A percentile compares a stretch with the other conserved stretches of the same genome.
Evolutionary conservation across 2,329 filamentous ascomycete genomes (phyloP).

Genomic region (Arthrobotrys megalospora): DNA sequence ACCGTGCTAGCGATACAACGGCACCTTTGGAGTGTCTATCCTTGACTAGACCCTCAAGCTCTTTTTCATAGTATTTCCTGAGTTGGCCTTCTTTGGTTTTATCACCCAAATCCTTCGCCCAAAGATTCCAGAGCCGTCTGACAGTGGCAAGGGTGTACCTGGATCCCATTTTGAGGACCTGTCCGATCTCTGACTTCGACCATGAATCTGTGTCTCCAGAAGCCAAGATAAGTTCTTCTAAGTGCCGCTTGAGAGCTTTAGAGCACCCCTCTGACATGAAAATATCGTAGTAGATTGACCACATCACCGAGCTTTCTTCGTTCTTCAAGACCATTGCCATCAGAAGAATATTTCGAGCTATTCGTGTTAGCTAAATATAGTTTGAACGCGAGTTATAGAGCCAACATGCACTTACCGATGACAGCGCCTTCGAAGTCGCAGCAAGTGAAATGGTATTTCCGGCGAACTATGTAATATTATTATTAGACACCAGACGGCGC

Average conservation of each 20-base stretch:
- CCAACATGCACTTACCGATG: slow-evolving; percentile 21
- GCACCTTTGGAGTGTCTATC: neutral
- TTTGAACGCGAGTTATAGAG: neutral
- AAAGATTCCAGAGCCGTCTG: slow-evolving; percentile 26
- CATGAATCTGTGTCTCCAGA: slow-evolving; percentile 16
- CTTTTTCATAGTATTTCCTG: slow-evolving; percentile 10
- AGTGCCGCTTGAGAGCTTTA: neutral
- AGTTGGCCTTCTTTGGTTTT: neutral
- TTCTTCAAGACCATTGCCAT: slow-evolving; percentile 24
- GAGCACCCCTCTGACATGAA: slow-evolving; percentile 12
- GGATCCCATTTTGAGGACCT: slow-evolving; percentile 29
- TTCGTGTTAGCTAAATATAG: neutral
- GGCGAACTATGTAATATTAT: neutral
- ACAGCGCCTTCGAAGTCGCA: slow-evolving; percentile 70
- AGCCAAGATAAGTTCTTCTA: slow-evolving; percentile 3
- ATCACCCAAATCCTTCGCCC: slow-evolving; percentile 2
- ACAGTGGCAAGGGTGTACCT: slow-evolving; percentile 21
- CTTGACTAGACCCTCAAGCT: neutral
- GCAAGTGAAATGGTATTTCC: slow-evolving; percentile 73
- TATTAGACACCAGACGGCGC: neutral
- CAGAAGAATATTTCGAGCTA: slow-evolving; percentile 45
- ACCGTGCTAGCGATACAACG: slow-evolving; percentile 10
- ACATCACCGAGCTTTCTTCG: slow-evolving; percentile 15
- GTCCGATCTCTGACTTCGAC: slow-evolving; percentile 18
- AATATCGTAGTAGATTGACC: slow-evolving; percentile 46